Conservation (phyloP, 2,329 filamentous ascomycete genomes). For the Shiraia bambusicola region DNA sequence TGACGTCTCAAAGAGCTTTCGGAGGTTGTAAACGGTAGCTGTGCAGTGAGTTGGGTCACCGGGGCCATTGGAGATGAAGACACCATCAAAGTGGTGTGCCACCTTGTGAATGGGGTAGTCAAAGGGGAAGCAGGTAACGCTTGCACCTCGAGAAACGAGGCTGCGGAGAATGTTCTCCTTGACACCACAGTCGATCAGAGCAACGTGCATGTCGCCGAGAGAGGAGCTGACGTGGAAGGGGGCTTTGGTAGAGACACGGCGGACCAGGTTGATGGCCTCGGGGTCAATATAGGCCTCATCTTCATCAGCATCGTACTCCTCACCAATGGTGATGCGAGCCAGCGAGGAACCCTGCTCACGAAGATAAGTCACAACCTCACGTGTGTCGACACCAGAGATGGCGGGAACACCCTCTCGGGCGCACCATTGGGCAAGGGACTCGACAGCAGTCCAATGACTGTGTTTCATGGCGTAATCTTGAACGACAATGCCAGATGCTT, state of each 20-base stretch:
- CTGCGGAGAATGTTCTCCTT: slow-evolving; percentile 99
- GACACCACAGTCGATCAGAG: slow-evolving; percentile 95
- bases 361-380: slow-evolving; percentile 91
- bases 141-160: slow-evolving; percentile 86
- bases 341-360: slow-evolving; percentile 96
- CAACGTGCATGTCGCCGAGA: slow-evolving; percentile 83
- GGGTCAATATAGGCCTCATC: slow-evolving; percentile 96
- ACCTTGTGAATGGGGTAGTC: slow-evolving; percentile 99
- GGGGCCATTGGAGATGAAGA: slow-evolving; percentile 98
- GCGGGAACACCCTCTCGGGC: slow-evolving; percentile 92
- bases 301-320: slow-evolving; percentile 97
- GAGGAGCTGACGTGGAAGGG: slow-evolving; percentile 92
- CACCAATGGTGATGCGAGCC: slow-evolving; percentile 89
- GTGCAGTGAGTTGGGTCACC: slow-evolving; percentile 98
- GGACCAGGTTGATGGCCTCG: slow-evolving; percentile 93
- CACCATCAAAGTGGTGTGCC: slow-evolving; percentile 93
- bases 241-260: slow-evolving; percentile 95
- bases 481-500: slow-evolving; percentile 93
- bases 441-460: slow-evolving; percentile 98
- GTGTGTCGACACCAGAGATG: slow-evolving; percentile 95
- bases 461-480: slow-evolving; percentile 91
- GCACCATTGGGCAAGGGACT: slow-evolving; percentile 92
- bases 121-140: slow-evolving; percentile 91
- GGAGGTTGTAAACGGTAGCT: slow-evolving; percentile 88
- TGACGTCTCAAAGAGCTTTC: slow-evolving; percentile 85